Base-by-base conservation (phyloP, 73 alveolate species). In the Blepharisma stoltei region DNA sequence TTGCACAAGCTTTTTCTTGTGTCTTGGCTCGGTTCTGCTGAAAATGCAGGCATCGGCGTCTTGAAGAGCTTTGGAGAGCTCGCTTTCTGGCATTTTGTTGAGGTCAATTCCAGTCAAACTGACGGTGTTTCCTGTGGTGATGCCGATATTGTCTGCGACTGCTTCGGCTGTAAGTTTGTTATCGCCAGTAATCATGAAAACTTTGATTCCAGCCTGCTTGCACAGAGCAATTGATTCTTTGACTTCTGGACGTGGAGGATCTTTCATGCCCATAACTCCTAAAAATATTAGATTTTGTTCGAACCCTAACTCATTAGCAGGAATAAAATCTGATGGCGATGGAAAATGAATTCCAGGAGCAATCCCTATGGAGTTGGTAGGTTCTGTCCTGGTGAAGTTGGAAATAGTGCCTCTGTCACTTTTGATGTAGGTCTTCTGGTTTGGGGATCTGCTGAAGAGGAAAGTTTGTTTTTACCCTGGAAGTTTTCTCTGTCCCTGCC, bases 121-220 rank as follows among this genome's bases (percentile, higher is more conserved):
- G 44, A 76, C 85, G 53, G 80, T 77, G 70, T 84, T 79, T 46
- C 82, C 50, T 44, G 88, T 44, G 85, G 75, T 76, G 50, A 96
- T 96, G 7, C 95, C 96, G 76, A 93, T 81, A 86, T 96, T 93
- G 77, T 83, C 77, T 6, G 98, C 99, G 82, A 96, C 95, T 25
- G 99, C 96, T 70, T 89, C 97, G 9, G 98, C 99, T 11, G 99
- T 96, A 75, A 85, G 86, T 78, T 93, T 87, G 77, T 85, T 88
- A 88, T 95, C 99, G 6, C 99, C 99, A 55, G 99, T 95, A 78
- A 95, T 94, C 99, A 96, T 95, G 50, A 93, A 88, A 11, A 89
- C 99, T 54, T 94, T 93, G 71, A 96, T 95, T 78, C 99, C 99
- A 7, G 99, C 99, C 76, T 90, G 84, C 69, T 86, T 92, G 88